These are phyloP conservation scores for Globisporangium alternatum DNA, from an alignment of 352 stramenopile species.

Conservation along the genomic window DNA sequence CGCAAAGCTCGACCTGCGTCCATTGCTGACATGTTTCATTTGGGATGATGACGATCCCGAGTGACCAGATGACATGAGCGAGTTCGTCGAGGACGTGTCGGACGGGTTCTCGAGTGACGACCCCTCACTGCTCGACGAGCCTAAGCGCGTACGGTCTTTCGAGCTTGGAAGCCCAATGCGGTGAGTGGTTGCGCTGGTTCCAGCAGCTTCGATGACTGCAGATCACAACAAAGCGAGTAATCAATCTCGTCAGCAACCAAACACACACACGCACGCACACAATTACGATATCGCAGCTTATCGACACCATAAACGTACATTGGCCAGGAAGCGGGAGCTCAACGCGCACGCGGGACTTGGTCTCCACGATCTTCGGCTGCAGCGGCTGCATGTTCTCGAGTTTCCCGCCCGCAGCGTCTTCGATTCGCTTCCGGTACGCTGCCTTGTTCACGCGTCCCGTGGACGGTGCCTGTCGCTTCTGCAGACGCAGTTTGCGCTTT, in stretches of 20 bases:
- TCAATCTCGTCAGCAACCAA: constrained; percentile 3
- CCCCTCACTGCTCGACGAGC: constrained; percentile 42
- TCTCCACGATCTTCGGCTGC: constrained; percentile 59
- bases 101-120: constrained; percentile 39
- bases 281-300: neutral
- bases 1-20: constrained; percentile 20
- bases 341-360: constrained; percentile 59
- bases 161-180: constrained; percentile 19
- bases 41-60: constrained; percentile 27
- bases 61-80: constrained; percentile 51
- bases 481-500: constrained; percentile 70
- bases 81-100: constrained; percentile 45
- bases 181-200: constrained; percentile 13
- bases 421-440: constrained; percentile 68
- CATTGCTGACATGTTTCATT: constrained; percentile 18
- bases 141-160: constrained; percentile 20
- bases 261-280: constrained; percentile 8
- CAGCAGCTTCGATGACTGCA: constrained; percentile 53
- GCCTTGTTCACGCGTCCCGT: constrained; percentile 74
- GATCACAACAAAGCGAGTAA: neutral
- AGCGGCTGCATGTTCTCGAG: constrained; percentile 73
- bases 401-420: constrained; percentile 74
- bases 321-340: constrained; percentile 74
- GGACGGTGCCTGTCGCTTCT: constrained; percentile 62
- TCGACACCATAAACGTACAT: constrained; percentile 40